Base-by-base conservation (phyloP, 352 stramenopile genomes). In the Pilasporangium apinafurcum region DNA sequence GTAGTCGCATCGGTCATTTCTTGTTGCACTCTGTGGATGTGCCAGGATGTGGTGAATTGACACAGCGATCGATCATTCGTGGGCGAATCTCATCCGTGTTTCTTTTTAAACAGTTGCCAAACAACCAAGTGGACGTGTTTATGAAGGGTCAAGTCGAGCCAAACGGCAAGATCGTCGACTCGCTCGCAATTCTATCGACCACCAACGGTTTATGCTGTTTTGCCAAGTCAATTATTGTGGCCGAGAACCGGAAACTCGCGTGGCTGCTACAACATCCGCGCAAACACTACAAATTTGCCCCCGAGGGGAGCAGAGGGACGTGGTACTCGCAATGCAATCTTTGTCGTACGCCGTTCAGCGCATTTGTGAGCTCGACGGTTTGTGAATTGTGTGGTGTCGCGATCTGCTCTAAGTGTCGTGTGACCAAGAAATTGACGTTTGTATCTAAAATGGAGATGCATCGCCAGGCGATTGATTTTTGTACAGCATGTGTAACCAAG, bases 101-200 rank as follows among this genome's bases (percentile, higher is more conserved):
- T 20, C 45, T 84, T 14, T 56, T 80, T 16, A 41, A 53, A 33
- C 47, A 56, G 22, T 42, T 44, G 32, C 13, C 39, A 12, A 34
- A 45, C 6, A 38, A 62, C n/a, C 30, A 53, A 12, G 65, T 79
- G 13, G 63, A 79, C 34, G 60, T 79, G 4, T 81, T 64, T 48
- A 64, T 79, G 44, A 68, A 51, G 13, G 63, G 51, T 26, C 56
- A 62, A 33, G 55, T 74, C n/a, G 62, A 65, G 17, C 58, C 65
- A 12, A 69, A 65, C 34, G 67, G 67, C 5, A 62, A 61, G 10
- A 54, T 75, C 14, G 38, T 66, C 4, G 64, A 83, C 33, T 62
- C 61, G 36, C 44, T 79, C 1, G 67, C 58, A 4, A 34, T 78
- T 12, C 21, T 58, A 22, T 71, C 52, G 5, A 56, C 60, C 1